Percentiles rank a stretch among this genome's conserved stretches.
Conservation (phyloP, 805 yeast species). For the Wickerhamia fluorescens region DNA sequence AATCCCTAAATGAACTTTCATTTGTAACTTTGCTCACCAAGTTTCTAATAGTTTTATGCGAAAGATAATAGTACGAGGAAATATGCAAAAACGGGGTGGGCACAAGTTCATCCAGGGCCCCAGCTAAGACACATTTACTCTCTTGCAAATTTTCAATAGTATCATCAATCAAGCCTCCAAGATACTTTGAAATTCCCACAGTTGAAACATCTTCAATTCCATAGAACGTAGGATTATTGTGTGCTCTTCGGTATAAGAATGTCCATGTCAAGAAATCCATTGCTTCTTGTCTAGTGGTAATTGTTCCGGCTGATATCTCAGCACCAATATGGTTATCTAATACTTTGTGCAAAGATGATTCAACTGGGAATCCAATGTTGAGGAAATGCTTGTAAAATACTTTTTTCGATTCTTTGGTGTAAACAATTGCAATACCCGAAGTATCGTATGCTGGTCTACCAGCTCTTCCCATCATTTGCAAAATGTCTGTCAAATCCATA, state of each 20-base stretch:
- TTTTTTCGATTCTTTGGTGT: slow-evolving; percentile 69
- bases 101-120: slow-evolving; percentile 41
- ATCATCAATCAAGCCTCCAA: slow-evolving; percentile 60
- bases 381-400: slow-evolving; percentile 70
- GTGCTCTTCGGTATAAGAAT: slow-evolving; percentile 64
- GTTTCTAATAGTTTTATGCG: slow-evolving; percentile 79
- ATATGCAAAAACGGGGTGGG: slow-evolving; percentile 82
- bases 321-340: slow-evolving; percentile 77
- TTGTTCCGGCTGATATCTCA: slow-evolving; percentile 66
- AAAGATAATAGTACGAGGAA: slow-evolving; percentile 85
- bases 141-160: slow-evolving; percentile 61
- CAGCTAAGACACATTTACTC: slow-evolving; percentile 59
- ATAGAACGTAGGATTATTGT: slow-evolving; percentile 71
- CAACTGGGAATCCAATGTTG: slow-evolving; percentile 78
- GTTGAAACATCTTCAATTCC: slow-evolving; percentile 57
- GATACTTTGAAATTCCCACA: slow-evolving; percentile 50
- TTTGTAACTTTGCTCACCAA: slow-evolving; percentile 47
- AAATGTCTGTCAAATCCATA: slow-evolving; percentile 76
- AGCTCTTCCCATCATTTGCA: slow-evolving; percentile 75
- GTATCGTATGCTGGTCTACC: slow-evolving; percentile 80
- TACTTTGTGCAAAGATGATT: slow-evolving; percentile 71
- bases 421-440: slow-evolving; percentile 69
- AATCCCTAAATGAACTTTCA: slow-evolving; percentile 47
- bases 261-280: slow-evolving; percentile 75
- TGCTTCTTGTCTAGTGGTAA: slow-evolving; percentile 58